Evolutionary conservation across 2,329 filamentous ascomycete genomes (phyloP).

Genomic region (Reticulascus tulasneorum): DNA sequence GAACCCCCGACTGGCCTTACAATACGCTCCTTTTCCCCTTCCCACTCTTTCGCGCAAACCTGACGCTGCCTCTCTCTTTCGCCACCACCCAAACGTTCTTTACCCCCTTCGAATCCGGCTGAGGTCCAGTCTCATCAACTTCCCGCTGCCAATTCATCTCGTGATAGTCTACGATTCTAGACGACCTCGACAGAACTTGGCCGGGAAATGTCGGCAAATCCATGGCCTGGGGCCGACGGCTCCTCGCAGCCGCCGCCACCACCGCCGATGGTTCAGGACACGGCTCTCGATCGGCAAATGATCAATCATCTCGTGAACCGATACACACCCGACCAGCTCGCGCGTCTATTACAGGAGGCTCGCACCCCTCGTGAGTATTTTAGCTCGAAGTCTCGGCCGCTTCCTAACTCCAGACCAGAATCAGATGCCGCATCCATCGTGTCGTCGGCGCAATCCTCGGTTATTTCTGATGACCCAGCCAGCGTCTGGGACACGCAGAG

Average conservation of each 20-base stretch:
- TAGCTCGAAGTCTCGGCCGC: background rate
- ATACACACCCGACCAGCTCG: conserved; percentile 28
- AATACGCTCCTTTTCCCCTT: conserved; percentile 11
- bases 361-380: conserved; percentile 23
- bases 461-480: conserved; percentile 29
- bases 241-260: conserved; percentile 21
- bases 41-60: background rate
- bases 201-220: conserved; percentile 19
- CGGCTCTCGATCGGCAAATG: conserved; percentile 26
- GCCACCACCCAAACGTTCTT: background rate
- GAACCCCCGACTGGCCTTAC: conserved; percentile 3
- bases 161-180: background rate
- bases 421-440: conserved; percentile 29
- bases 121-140: background rate
- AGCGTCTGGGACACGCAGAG: conserved; percentile 32
- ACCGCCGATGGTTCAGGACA: conserved; percentile 20
- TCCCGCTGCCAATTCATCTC: background rate
- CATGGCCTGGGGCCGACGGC: conserved; percentile 26
- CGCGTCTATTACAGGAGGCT: conserved; percentile 28
- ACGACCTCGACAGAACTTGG: background rate
- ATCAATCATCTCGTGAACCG: conserved; percentile 29
- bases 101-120: no score
- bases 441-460: conserved; percentile 29
- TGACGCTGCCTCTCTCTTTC: background rate
- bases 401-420: conserved; percentile 4